Conservation (phyloP, 495 filamentous ascomycete species). For the Lasiosphaeris hirsuta region DNA sequence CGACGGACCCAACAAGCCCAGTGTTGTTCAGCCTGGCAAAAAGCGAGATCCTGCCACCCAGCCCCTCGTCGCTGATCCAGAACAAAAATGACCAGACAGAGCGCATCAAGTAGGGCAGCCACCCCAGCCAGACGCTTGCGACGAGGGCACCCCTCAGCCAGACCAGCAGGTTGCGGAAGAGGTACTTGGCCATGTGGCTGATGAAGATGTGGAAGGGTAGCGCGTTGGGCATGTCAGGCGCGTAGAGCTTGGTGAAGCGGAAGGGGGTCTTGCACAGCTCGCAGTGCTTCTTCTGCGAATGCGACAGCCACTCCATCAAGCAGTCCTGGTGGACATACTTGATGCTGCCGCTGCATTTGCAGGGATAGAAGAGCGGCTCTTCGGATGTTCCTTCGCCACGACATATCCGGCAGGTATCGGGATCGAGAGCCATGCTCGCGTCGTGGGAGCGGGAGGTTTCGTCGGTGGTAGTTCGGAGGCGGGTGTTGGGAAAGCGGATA, state of each 20-base stretch:
- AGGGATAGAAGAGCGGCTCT: slow-evolving; percentile 93
- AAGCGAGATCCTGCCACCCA: slow-evolving; percentile 46
- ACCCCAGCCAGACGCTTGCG: slow-evolving; percentile 79
- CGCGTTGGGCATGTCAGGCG: slow-evolving; percentile 81
- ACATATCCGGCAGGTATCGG: slow-evolving; percentile 93
- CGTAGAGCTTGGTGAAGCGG: slow-evolving; percentile 95
- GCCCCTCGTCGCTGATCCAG: slow-evolving; percentile 92
- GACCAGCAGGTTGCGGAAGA: slow-evolving; percentile 63
- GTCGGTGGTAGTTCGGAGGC: slow-evolving; percentile 15
- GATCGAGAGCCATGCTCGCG: slow-evolving; percentile 35
- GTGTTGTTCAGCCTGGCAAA: slow-evolving; percentile 23
- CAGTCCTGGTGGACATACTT: slow-evolving; percentile 98
- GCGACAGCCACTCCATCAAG: slow-evolving; percentile 95
- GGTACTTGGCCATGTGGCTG: slow-evolving; percentile 68
- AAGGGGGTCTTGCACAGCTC: slow-evolving; percentile 98
- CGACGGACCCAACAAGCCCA: no score
- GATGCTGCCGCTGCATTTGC: slow-evolving; percentile 98
- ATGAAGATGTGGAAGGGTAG: slow-evolving; percentile 79
- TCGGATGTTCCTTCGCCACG: slow-evolving; percentile 79
- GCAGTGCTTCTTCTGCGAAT: slow-evolving; percentile 98
- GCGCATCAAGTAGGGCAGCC: slow-evolving; percentile 87
- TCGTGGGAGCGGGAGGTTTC: not conserved
- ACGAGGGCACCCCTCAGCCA: slow-evolving; percentile 79
- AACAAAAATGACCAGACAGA: slow-evolving; percentile 89
- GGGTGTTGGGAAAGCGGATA: slow-evolving; percentile 26